Evolutionary conservation across 176 grass and related monocot genomes (phyloP), one percentile per base, ranked within the genome.

Genomic region (Avena atlantica): DNA sequence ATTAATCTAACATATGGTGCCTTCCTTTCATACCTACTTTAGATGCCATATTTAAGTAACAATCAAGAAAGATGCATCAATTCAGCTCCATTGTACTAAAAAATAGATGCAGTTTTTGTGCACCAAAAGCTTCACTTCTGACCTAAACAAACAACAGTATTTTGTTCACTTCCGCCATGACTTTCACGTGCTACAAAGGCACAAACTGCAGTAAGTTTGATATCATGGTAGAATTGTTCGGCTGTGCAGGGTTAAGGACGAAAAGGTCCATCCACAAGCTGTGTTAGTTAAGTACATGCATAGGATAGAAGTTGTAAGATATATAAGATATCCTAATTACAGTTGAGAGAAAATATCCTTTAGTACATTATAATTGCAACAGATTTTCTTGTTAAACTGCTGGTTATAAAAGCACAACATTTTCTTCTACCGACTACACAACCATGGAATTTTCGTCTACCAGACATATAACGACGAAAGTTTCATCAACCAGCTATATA

Each of bases 1-100:
- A 14, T 56, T 60, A 79, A 56, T 72, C 66, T 83, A 71, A 44
- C 51, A 72, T 58, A 48, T 34, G 58, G 40, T 75, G 47, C 72
- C 13, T 27, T 9, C 72, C 47, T 52, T 50, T 52, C 72, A 9
- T 17, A 52, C 40, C 6, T 42, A 42, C 40, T 29, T 52, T 29
- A 75, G 47, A 75, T 75, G 23, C 25, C 63, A 67, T 67, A 67
- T 2, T 67, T 31, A 67, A 34, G 61, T 64, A 65, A 25, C 62
- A 65, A 65, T 65, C 62, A 27, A 29, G 12, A 13, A 64, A 29
- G 24, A 14, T 7, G 13, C 63, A 66, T 31, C 63, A 29, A 29
- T 66, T 31, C 25, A 31, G 63, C 24, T 66, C 25, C 63, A 27
- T 16, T 31, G 63, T 31, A 31, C 25, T 15, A 66, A 0, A 66